phyloP scores from a whole-genome alignment of 1,284 basidiomycete species.

The Cryptococcus sp. region DNA sequence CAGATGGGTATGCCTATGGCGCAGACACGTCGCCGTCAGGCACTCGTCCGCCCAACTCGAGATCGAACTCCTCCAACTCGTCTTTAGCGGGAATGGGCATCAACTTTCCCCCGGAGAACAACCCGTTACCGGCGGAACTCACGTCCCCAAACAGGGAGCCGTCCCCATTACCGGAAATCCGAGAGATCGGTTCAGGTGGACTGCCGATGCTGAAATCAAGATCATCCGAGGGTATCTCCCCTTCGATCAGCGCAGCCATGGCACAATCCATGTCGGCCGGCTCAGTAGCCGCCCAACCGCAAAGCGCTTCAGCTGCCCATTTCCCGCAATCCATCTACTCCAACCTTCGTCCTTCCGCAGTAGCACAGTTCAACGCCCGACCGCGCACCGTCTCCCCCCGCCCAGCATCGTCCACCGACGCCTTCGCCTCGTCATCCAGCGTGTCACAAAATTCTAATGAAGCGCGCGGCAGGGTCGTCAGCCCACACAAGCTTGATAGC shows the following conservation, averaged over 20 bases:
- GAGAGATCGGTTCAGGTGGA: no score
- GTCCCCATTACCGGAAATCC: neutral
- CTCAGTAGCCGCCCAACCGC: no score
- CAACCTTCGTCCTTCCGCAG: neutral
- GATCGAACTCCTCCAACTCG: neutral
- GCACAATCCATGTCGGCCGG: no score
- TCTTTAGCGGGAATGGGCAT: slow-evolving; percentile 26
- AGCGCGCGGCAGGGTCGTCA: slow-evolving; percentile 15
- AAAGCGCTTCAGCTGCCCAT: no score
- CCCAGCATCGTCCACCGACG: neutral
- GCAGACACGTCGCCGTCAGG: neutral
- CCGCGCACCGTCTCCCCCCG: slow-evolving; percentile 17
- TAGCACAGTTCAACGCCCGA: slow-evolving; percentile 2
- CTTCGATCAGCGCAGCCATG: neutral
- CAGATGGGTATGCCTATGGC: neutral
- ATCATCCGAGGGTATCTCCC: neutral
- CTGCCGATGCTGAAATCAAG: neutral
- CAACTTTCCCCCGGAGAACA: slow-evolving; percentile 20
- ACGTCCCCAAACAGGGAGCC: neutral
- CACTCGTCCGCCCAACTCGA: neutral
- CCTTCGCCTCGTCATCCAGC: slow-evolving; percentile 13
- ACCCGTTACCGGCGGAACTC: slow-evolving; percentile 22
- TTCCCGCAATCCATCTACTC: neutral
- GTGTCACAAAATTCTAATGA: slow-evolving; percentile 9
- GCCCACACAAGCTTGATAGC: slow-evolving; percentile 10